These are phyloP conservation scores for Meyerozyma sp. DNA, from an alignment of 1,139 yeast genomes.

Conservation along the genomic window DNA sequence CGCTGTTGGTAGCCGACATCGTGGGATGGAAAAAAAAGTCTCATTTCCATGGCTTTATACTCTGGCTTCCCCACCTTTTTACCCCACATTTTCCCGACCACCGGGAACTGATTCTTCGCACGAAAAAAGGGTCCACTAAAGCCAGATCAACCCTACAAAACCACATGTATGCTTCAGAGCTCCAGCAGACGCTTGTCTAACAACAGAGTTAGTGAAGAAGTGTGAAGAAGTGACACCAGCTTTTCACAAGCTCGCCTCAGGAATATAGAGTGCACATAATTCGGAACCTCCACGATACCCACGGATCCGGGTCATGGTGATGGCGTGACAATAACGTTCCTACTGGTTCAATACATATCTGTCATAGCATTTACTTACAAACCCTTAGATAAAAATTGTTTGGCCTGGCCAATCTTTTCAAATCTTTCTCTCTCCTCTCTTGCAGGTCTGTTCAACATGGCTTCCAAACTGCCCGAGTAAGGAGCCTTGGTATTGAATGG, in stretches of 20 bases:
- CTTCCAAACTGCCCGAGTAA: conserved; percentile 29
- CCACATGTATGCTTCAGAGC: too few species aligned
- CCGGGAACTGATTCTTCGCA: neutral
- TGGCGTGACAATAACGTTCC: neutral
- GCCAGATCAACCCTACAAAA: too few species aligned
- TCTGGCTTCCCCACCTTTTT: conserved; percentile 1
- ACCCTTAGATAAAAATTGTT: conserved; percentile 25
- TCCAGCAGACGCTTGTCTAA: too few species aligned
- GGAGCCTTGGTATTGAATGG: conserved; percentile 35
- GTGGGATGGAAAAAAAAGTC: neutral
- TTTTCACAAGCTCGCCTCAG: neutral
- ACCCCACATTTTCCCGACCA: neutral
- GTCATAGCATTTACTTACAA: neutral
- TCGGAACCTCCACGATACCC: neutral
- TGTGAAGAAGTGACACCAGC: too few species aligned
- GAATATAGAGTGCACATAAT: neutral
- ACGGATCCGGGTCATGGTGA: neutral
- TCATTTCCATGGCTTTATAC: neutral
- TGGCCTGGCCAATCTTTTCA: conserved; percentile 27
- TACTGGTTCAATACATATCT: neutral
- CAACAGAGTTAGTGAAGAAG: too few species aligned
- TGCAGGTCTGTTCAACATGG: conserved; percentile 34
- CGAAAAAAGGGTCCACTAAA: too few species aligned
- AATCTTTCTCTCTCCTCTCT: conserved; percentile 35
- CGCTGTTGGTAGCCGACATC: neutral